These are phyloP conservation scores for Somion occarium DNA, from an alignment of 1,284 basidiomycete genomes.

Conservation along the genomic window DNA sequence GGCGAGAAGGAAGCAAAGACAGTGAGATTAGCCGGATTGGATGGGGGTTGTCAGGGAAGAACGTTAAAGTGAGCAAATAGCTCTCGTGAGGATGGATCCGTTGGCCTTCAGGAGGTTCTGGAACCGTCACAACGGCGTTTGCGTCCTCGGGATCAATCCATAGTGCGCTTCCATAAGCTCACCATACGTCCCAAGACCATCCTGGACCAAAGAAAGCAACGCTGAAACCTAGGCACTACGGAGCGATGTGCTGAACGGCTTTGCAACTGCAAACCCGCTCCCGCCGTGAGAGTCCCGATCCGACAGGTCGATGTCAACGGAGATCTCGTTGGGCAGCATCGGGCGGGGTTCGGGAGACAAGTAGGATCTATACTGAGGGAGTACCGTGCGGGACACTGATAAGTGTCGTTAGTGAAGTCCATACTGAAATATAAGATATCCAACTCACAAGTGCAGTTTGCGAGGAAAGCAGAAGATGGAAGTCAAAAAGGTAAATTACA, in stretches of 20 bases:
- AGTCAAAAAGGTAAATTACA: conserved; percentile 74
- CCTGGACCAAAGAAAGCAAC: conserved; percentile 70
- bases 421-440: conserved; percentile 5
- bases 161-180: conserved; percentile 59
- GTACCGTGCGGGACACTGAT: conserved; percentile 63
- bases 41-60: conserved; percentile 49
- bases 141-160: conserved; percentile 54
- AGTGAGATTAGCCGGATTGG: conserved; percentile 46
- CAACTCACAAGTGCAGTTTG: conserved; percentile 78
- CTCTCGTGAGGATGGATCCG: conserved; percentile 45
- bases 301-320: conserved; percentile 74
- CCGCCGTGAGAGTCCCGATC: conserved; percentile 69
- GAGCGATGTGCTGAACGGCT: conserved; percentile 57
- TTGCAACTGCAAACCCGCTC: conserved; percentile 66
- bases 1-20: conserved; percentile 67
- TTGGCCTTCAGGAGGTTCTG: conserved; percentile 32
- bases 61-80: conserved; percentile 47
- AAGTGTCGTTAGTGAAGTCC: no score
- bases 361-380: conserved; percentile 43
- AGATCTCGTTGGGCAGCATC: conserved; percentile 54
- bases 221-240: conserved; percentile 55
- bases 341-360: conserved; percentile 19
- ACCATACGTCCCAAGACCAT: conserved; percentile 74
- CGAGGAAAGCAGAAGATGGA: conserved; percentile 67
- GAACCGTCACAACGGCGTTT: conserved; percentile 40